Base-by-base conservation (phyloP, 2,329 filamentous ascomycete species). In the Pseudogymnoascus sp. region DNA sequence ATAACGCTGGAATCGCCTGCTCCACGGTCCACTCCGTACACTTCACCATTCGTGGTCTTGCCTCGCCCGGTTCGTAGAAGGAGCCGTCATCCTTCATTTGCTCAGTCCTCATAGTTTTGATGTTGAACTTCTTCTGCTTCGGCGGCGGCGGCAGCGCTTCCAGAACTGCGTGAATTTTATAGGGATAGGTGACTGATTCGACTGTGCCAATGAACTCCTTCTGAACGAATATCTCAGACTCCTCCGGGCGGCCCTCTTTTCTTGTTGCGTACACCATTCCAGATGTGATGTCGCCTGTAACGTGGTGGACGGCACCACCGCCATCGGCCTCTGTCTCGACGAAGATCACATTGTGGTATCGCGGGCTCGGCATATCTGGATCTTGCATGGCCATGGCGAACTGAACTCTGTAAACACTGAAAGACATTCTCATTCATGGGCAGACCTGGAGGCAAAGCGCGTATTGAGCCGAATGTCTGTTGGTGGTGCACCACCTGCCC, bases 1-100 rank as follows among this genome's bases (percentile, higher is more conserved):
- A 65, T n/a, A 67, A 59, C 4, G 60, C 62, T 13, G 65, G 65
- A 59, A 67, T 65, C 4, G 65, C 65, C 38, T 67, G 65, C 13
- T 62, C 61, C 19, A 40, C 33, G 21, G 60, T 67, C 65, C 64
- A 67, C 26, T 67, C 65, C 4, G 64, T 67, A 19, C 65, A 67
- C 13, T 67, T 65, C 8, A 67, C 42, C 65, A 64, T 64, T 9
- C 60, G 60, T n/a, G 64, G 62, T 1, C 62, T 40, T 4, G 2
- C 1, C 44, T 67, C 65, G 8, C 62, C 62, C 8, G 40, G 50
- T 7, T 62, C 60, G 17, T 53, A 53, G 4, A 53, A 53, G 9
- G 26, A 53, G 2, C 47, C 47, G 9, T 53, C 47, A 19, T 33
- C 3, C 19, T 63, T 63, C 31, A 40, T 26, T 11, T 61, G 62